Percentiles rank a stretch among this genome's conserved stretches.
Evolutionary conservation across 108 stramenopile species (phyloP).

Genomic region (Discostella pseudostelligera): DNA sequence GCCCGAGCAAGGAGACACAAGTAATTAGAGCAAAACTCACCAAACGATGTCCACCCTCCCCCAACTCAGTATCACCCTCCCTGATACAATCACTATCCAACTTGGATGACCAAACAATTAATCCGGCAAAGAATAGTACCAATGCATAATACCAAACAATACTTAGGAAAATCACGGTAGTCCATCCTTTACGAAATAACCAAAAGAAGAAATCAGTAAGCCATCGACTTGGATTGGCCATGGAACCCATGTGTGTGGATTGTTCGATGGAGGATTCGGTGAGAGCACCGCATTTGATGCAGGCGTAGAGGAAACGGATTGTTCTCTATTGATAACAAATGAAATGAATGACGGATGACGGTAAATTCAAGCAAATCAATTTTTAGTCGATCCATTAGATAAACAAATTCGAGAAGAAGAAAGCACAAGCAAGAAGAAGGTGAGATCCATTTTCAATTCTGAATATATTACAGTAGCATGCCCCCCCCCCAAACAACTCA

Average conservation of each 20-base stretch:
- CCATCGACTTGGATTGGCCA: conserved; percentile 26
- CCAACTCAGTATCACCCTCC: conserved; percentile 16
- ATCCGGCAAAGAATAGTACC: conserved; percentile 25
- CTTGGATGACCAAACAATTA: conserved; percentile 26
- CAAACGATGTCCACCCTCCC: conserved; percentile 7
- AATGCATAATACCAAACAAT: conserved; percentile 23
- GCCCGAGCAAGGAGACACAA: background rate
- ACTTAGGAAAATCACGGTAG: conserved; percentile 15
- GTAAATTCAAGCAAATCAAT: too few relatives aligned
- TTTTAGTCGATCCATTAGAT: too few relatives aligned
- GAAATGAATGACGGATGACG: too few relatives aligned
- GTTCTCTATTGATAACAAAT: conserved; percentile 8
- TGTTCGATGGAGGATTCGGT: conserved; percentile 25
- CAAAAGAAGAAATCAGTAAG: conserved; percentile 39
- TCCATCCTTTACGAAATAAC: conserved; percentile 41
- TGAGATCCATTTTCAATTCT: too few relatives aligned
- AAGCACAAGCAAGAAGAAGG: too few relatives aligned
- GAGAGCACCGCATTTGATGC: conserved; percentile 33
- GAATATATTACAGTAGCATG: too few relatives aligned
- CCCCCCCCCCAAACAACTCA: background rate
- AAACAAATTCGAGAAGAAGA: too few relatives aligned
- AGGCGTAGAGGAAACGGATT: conserved; percentile 9
- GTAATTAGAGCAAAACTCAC: conserved; percentile 5
- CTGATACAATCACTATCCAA: conserved; percentile 34
- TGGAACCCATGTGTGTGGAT: background rate